Evolutionary conservation across 805 yeast species (phyloP).

Genomic region (Yarrowia sp.): DNA sequence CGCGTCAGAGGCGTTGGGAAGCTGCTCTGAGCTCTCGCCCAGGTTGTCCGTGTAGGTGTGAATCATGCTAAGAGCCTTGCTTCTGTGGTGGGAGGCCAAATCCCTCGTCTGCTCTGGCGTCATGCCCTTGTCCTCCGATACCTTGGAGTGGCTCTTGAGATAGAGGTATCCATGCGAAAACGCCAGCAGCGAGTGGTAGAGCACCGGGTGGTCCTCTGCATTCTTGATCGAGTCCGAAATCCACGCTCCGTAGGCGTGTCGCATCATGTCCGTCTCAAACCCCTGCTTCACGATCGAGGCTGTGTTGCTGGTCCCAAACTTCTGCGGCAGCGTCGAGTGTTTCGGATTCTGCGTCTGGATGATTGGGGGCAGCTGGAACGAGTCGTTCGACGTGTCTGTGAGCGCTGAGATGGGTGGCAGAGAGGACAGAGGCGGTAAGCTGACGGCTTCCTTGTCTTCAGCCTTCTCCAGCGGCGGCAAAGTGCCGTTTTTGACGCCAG

Average conservation of each 20-base stretch:
- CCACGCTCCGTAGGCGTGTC: slow-evolving; percentile 34
- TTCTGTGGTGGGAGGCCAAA: not conserved
- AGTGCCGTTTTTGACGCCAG: not conserved
- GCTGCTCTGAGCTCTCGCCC: not conserved
- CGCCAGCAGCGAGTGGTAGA: slow-evolving; percentile 36
- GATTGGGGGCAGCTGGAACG: slow-evolving; percentile 23
- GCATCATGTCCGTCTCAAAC: slow-evolving; percentile 34
- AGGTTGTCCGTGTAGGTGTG: slow-evolving; percentile 12
- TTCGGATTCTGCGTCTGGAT: slow-evolving; percentile 26
- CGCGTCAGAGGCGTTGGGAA: slow-evolving; percentile 28
- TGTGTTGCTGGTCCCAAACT: slow-evolving; percentile 13
- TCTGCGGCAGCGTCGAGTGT: slow-evolving; percentile 16
- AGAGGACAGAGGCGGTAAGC: not conserved
- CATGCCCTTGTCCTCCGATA: slow-evolving; percentile 9
- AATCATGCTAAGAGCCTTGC: not conserved
- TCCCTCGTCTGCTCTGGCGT: not conserved
- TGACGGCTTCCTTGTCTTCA: not conserved
- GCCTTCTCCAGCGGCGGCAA: not conserved
- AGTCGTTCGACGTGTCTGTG: not conserved
- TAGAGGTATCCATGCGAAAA: slow-evolving; percentile 34
- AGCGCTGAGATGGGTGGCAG: slow-evolving; percentile 13
- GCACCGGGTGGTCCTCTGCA: slow-evolving; percentile 32
- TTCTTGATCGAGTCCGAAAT: slow-evolving; percentile 30
- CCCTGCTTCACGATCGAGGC: slow-evolving; percentile 33
- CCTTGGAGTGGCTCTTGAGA: slow-evolving; percentile 30